Evolutionary conservation across 2,329 filamentous ascomycete genomes (phyloP), one percentile per base, ranked within the genome.

Genomic region (Penicillium sp.): DNA sequence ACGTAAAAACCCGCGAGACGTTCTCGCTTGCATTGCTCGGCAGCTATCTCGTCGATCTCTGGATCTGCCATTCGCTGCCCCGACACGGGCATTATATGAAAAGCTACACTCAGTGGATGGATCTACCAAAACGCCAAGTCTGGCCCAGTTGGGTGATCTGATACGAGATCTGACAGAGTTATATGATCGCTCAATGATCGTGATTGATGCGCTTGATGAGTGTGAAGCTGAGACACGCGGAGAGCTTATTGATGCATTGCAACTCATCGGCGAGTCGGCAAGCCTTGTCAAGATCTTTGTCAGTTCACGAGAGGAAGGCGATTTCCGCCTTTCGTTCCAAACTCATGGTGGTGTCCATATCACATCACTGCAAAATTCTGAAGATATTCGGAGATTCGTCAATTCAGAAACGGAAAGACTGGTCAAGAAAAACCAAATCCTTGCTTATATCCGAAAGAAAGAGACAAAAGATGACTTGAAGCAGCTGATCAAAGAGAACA

Each of bases 371-470:
- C 29, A 48, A 33, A 48, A 48, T 36, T 21, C 13, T n/a, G 46
- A 39, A 5, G 46, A 39, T 48, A 48, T 48, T 29, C 46, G 33
- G 33, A 48, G 23, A 19, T 48, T 48, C 10, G 46, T 48, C 5
- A 33, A 48, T 7, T 39, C 11, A 29, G 46, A 48, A 21, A 39
- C 46, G n/a, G 46, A 48, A 13, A 39, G 46, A 3, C 31, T 39
- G 10, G 9, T 39, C 26, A 23, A 8, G 14, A 48, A 48, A 24
- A 37, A 39, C 11, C 46, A 48, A 33, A 10, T 48, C 4, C 23
- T 48, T 13, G 46, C 21, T 14, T 39, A 39, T 28, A 48, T 48
- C 26, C 31, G 46, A 26, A 37, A 48, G 23, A 26, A 39, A 14
- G 11, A 24, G 19, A 39, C 46, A n/a, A 48, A 48, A 14, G 46